Evolutionary conservation across 2,329 filamentous ascomycete species (phyloP), one percentile per base, ranked within the genome.

Genomic region (Calonectria henricotiae): DNA sequence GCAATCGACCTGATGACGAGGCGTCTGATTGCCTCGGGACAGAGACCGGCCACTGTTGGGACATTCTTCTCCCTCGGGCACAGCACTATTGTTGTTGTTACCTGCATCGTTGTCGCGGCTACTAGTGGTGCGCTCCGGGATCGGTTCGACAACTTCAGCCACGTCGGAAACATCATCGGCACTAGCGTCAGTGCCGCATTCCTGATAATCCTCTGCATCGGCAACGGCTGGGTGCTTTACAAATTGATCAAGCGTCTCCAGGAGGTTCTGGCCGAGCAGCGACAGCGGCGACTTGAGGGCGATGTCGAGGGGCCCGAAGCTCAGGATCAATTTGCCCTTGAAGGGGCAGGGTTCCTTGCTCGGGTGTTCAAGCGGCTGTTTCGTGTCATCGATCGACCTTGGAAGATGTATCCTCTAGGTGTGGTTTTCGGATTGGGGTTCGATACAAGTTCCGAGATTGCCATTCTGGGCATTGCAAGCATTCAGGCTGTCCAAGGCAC

Each of bases 1-100:
- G 96, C 95, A 73, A 99, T 98, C 77, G 96, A 98, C 82, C 89
- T 98, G 43, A 97, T 97, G 92, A 98, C 96, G 0, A 89, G 96
- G 3, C 91, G 96, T 7, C 89, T 98, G 27, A 90, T 98, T 43
- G 95, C 95, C 0, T 89, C 93, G 0, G 95, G 94, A 20, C 94
- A 96, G 79, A 90, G 90, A 1, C 95, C 96, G 2, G 95, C 97
- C 12, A 96, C 95, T 0, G 96, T 98, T 1, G 96, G 96, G 49
- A 98, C 94, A 1, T 98, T 94, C 81, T 98, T 99, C 85, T 96
- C 93, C 0, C 88, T 98, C 0, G 96, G 96, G 0, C 96, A 98
- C 83, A 97, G 93, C 27, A 98, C 96, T 3, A 94, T 98, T 76
- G 96, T 98, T 27, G 87, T 98, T 68, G 86, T 97, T 74, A 98